Evolutionary conservation across 305 asterid genomes (phyloP).

Genomic region (Withania somnifera): DNA sequence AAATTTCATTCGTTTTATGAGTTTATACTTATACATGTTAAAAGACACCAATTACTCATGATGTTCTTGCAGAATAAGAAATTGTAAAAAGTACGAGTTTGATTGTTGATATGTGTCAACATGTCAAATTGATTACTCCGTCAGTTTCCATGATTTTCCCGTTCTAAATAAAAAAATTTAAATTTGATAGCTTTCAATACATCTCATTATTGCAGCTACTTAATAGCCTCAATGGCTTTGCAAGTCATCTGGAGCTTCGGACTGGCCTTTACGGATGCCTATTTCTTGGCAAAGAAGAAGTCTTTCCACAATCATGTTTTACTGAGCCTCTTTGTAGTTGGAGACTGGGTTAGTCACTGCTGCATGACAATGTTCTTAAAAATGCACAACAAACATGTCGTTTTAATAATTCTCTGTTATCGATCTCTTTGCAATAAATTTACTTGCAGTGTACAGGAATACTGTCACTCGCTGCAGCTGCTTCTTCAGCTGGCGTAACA

Average conservation of each 20-base stretch:
- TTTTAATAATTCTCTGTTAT: neutral
- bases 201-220: constrained; percentile 29
- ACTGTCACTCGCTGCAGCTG: constrained; percentile 42
- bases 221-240: constrained; percentile 47
- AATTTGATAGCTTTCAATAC: neutral
- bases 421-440: neutral
- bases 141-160: neutral
- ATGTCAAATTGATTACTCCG: neutral
- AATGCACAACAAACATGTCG: neutral
- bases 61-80: neutral
- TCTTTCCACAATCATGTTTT: constrained; percentile 26
- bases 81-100: too few species aligned
- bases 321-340: constrained; percentile 41
- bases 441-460: constrained; percentile 35
- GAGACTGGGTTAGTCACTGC: constrained; percentile 44
- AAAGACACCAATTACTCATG: neutral
- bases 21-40: neutral
- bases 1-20: neutral
- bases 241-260: constrained; percentile 41
- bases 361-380: neutral
- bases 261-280: constrained; percentile 32
- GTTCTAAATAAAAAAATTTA: neutral
- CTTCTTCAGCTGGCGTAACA: constrained; percentile 43
- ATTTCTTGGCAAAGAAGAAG: constrained; percentile 32
- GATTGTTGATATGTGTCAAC: neutral